Evolutionary conservation across 2,329 filamentous ascomycete species (phyloP), one percentile per base, ranked within the genome.

Genomic region (Karstenula rhodostoma): DNA sequence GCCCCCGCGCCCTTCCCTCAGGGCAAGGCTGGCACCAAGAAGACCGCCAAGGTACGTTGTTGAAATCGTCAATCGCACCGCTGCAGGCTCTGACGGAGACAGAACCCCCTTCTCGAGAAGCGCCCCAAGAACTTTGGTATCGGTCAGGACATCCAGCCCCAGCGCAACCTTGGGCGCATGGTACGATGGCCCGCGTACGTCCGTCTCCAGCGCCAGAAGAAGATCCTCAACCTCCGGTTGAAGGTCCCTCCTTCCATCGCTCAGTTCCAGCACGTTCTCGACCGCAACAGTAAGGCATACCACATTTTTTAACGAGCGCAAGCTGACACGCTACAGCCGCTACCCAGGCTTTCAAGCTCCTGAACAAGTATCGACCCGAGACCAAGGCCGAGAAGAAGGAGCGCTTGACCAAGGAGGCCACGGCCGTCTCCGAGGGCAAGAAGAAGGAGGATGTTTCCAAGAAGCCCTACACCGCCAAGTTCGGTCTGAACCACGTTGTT

Each of bases 61-160:
- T 89, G 60, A 48, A 33, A 9, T 4, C 19, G 17, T 49, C 40
- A 47, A 48, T 56, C 54, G 47, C 54, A 48, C 10, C 12, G 35
- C 33, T 29, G 51, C 64, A 65, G 61, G 37, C 61, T 67, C 71
- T 73, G 68, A 73, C 62, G 7, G 37, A 23, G 44, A 40, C 67
- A 99, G 95, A 99, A 98, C 90, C 95, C 95, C 82, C 94, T 99
- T 81, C 89, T 99, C 84, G 95, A 99, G 93, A 96, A 95, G 88
- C 92, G 94, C 77, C 85, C 93, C 77, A 92, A 92, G 80, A 99
- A 99, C 93, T 99, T 89, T 84, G 95, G 94, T 81, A 96, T 99
- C 81, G 95, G 95, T 81, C 94, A 98, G 88, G 94, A 97, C 85
- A 93, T 98, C 66, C 72, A 74, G 63, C 72, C 72, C 64, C 95